Evolutionary conservation across 495 filamentous ascomycete species (phyloP).

Genomic region (Usnea hakonensis): DNA sequence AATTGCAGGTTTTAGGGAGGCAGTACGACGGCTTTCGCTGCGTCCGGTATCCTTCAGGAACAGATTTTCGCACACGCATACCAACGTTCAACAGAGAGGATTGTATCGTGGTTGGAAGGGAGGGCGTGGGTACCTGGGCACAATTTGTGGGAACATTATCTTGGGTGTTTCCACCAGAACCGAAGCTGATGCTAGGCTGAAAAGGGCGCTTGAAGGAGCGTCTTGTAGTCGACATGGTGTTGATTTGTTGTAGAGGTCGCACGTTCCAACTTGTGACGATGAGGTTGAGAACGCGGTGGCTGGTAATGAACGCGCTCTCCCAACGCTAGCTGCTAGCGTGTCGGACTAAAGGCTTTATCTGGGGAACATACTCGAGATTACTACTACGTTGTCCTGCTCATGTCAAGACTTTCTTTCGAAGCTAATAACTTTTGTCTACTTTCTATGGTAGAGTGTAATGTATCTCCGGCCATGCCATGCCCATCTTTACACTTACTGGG

Average conservation of each 20-base stretch:
- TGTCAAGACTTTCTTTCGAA: no score
- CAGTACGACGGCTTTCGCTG: conserved; percentile 33
- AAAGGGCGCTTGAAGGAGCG: conserved; percentile 33
- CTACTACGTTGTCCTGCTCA: no score
- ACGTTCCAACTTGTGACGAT: no score
- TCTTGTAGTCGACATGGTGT: conserved; percentile 3
- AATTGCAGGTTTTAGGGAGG: not conserved
- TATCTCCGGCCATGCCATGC: not conserved
- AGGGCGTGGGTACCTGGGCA: conserved; percentile 35
- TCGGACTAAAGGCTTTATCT: not conserved
- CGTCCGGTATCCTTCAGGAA: conserved; percentile 89
- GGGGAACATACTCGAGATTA: no score
- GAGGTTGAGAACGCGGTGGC: no score
- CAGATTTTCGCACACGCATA: conserved; percentile 85
- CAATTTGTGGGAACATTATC: conserved; percentile 14
- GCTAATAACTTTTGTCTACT: not conserved
- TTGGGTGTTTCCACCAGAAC: conserved; percentile 27
- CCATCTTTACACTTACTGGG: not conserved
- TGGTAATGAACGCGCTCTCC: not conserved
- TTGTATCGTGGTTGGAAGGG: conserved; percentile 58
- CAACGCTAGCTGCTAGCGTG: not conserved
- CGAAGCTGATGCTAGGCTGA: conserved; percentile 37
- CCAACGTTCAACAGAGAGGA: conserved; percentile 77
- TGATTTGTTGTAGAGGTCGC: not conserved
- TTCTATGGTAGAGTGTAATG: not conserved